phyloP scores from a whole-genome alignment of 305 asterid genomes.

The Rubia tinctorum region DNA sequence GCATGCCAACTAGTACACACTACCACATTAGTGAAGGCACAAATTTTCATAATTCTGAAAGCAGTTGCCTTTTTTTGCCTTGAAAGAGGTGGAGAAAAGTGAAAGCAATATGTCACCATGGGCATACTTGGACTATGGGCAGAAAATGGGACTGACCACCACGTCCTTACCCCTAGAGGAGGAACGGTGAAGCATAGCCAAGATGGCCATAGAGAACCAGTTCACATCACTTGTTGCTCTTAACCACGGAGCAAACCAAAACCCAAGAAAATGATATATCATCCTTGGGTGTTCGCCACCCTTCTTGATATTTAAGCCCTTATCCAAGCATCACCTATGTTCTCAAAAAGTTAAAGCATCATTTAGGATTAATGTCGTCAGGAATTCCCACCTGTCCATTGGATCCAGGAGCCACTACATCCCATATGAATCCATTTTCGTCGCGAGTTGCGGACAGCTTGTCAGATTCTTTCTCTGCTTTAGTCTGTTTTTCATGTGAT shows the following conservation, averaged over 20 bases:
- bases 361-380: constrained; percentile 41
- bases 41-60: not conserved
- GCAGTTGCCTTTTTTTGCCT: not conserved
- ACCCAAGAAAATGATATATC: constrained; percentile 29
- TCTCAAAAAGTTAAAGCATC: constrained; percentile 31
- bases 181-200: constrained; percentile 29
- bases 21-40: not conserved
- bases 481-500: constrained; percentile 42
- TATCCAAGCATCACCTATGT: constrained; percentile 41
- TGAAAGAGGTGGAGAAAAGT: constrained; percentile 4
- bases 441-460: constrained; percentile 30
- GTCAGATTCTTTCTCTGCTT: constrained; percentile 44
- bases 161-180: constrained; percentile 44
- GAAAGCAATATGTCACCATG: constrained; percentile 2
- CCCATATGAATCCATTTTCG: constrained; percentile 89
- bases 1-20: no score
- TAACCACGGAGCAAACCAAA: constrained; percentile 34
- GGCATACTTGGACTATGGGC: constrained; percentile 28
- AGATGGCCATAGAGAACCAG: constrained; percentile 34
- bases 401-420: constrained; percentile 45
- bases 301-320: constrained; percentile 32
- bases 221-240: constrained; percentile 36
- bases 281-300: constrained; percentile 33
- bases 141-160: constrained; percentile 25
- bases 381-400: constrained; percentile 51